Conservation (phyloP, 441 rosid species). For the Macaranga tanarius region DNA sequence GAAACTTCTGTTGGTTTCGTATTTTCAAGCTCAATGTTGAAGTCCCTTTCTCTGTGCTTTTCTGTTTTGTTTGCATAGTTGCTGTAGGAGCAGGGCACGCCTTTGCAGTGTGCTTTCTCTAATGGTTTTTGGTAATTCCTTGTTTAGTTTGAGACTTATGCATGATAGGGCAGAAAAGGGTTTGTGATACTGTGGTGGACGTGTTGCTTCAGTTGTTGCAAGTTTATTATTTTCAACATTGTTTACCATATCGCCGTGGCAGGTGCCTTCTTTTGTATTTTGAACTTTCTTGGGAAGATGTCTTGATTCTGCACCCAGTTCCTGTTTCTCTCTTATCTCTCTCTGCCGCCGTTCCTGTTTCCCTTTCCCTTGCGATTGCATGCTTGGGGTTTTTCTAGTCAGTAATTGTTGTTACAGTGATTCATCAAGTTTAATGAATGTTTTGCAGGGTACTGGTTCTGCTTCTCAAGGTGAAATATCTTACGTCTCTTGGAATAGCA, state of each 20-base stretch:
- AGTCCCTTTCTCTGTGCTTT: neutral
- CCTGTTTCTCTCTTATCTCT: too few relatives aligned
- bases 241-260: neutral
- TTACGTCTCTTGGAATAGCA: conserved; percentile 92
- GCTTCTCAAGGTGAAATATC: conserved; percentile 98
- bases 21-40: neutral
- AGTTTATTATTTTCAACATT: neutral
- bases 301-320: neutral
- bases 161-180: neutral
- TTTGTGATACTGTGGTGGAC: neutral
- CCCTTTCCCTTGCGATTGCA: neutral
- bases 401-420: neutral
- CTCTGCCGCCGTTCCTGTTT: neutral
- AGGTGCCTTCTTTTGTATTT: neutral
- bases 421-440: conserved; percentile 3
- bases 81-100: neutral
- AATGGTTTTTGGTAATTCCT: neutral
- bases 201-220: neutral
- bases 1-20: too few relatives aligned
- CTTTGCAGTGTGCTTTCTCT: neutral
- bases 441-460: conserved; percentile 84
- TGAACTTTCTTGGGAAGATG: neutral
- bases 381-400: neutral
- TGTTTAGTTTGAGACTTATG: neutral
- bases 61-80: neutral